A percentile compares a stretch with the other conserved stretches of the same genome.
phyloP scores from a whole-genome alignment of 306 rosid species.

The apple (Malus domestica) region DNA sequence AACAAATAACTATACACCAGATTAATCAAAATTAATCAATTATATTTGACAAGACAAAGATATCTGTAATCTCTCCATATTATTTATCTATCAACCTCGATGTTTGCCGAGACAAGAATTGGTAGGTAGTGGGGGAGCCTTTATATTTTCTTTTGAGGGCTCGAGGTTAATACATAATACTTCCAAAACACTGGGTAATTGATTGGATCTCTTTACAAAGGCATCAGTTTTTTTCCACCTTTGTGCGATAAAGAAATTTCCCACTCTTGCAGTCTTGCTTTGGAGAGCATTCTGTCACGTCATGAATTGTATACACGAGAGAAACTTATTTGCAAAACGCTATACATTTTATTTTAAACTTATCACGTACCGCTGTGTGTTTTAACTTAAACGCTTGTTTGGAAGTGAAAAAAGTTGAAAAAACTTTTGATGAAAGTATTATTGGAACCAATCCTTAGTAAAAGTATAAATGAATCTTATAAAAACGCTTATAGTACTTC shows the following conservation, averaged over 20 bases:
- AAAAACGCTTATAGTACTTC: too few species aligned
- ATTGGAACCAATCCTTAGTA: too few species aligned
- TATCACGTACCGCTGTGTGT: background rate
- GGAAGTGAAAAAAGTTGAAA: too few species aligned
- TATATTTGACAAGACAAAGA: constrained; percentile 9
- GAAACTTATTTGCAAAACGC: background rate
- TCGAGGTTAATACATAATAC: constrained; percentile 60
- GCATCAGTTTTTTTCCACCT: background rate
- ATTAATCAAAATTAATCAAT: background rate
- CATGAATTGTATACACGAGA: too few species aligned
- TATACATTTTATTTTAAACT: rapidly evolving
- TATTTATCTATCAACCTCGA: constrained; percentile 18
- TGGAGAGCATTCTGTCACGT: background rate
- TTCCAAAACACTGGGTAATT: constrained; percentile 39
- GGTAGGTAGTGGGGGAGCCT: constrained; percentile 28
- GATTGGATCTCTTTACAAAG: constrained; percentile 1
- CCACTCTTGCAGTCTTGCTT: background rate
- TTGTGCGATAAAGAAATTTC: too few species aligned
- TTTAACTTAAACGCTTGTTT: too few species aligned
- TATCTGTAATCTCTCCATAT: constrained; percentile 4
- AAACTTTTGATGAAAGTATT: too few species aligned
- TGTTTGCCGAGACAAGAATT: constrained; percentile 31
- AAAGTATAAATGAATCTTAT: too few species aligned
- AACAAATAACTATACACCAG: background rate
- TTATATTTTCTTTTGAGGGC: constrained; percentile 52